Evolutionary conservation across 2,329 filamentous ascomycete genomes (phyloP), one percentile per base, ranked within the genome.

Genomic region (Aspergillus eucalypticola): DNA sequence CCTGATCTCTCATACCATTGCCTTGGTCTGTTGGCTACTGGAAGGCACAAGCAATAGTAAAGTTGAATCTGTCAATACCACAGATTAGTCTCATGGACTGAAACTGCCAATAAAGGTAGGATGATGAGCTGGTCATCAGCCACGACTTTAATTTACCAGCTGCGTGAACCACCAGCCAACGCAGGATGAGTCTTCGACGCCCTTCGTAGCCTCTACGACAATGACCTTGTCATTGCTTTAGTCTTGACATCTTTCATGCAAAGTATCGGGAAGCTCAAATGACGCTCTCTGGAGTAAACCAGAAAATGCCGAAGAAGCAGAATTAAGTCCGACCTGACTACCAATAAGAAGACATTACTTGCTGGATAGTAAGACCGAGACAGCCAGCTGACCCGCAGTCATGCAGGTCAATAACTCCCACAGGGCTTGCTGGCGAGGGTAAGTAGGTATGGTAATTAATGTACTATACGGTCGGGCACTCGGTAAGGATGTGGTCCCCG

Each of bases 51-150:
- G 32, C 32, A 35, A 10, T 35, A 13, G 4, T 5, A 35, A 5
- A 35, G 11, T 35, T 13, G 11, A 35, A 35, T 13, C 5, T 35
- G 11, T 35, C 2, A 35, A 35, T 5, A 35, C 32, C 2, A 15
- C 11, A 50, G 27, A 25, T 39, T 17, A 11, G n/a, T 58, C 29
- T 48, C 38, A 57, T 56, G 55, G 56, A 59, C 49, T 35, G 44
- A 49, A 23, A 44, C 59, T 55, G 17, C 25, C 44, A 42, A 8
- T 3, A 7, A 5, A 39, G 11, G 23, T 51, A 52, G 17, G 54
- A 35, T 35, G 46, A 60, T 56, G 46, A 25, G 42, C 52, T 58
- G 32, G 44, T 27, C 44, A 57, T 54, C 57, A 27, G 57, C 38
- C 11, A 60, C 10, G 44, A 53, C 46, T 17, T 25, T 41, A 54